Evolutionary conservation across 257 asterid species (phyloP).

Genomic region (Solanum infundibuliforme): DNA sequence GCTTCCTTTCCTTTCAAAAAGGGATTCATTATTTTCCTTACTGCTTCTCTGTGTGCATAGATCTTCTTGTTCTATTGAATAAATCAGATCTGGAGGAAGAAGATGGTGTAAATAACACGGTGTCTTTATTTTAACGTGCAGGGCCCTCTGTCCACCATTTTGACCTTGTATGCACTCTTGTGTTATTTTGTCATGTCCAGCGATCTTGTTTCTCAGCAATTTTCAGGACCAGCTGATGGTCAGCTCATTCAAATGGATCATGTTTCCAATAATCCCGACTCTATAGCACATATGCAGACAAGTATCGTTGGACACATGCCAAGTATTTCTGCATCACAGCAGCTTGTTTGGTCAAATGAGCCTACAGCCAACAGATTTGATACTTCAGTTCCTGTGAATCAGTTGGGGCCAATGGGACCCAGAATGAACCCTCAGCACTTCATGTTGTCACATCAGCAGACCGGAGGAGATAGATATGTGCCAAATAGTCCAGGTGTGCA

Average conservation of each 20-base stretch:
- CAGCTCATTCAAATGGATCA: slow-evolving; percentile 54
- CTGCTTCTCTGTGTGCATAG: neutral
- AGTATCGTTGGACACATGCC: slow-evolving; percentile 27
- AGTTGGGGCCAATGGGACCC: slow-evolving; percentile 14
- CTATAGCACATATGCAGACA: slow-evolving; percentile 35
- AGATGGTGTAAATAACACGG: neutral
- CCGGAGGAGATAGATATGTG: slow-evolving; percentile 11
- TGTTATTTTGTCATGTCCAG: slow-evolving; percentile 30
- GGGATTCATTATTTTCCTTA: neutral
- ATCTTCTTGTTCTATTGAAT: neutral
- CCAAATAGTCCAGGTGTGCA: slow-evolving; percentile 21
- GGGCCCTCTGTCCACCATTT: neutral
- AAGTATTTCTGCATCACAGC: slow-evolving; percentile 9
- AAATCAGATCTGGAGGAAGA: neutral
- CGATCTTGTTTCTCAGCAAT: slow-evolving; percentile 36
- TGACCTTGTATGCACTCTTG: neutral
- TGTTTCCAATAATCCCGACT: slow-evolving; percentile 29
- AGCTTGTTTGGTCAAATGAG: slow-evolving; percentile 9
- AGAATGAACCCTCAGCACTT: slow-evolving; percentile 19
- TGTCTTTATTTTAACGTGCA: neutral
- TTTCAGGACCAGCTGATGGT: slow-evolving; percentile 24
- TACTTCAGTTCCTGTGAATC: slow-evolving; percentile 12
- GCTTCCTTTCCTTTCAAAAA: neutral
- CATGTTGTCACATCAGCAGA: slow-evolving; percentile 23
- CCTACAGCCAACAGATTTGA: slow-evolving; percentile 23